A percentile compares a stretch with the other conserved stretches of the same genome.
These are phyloP conservation scores for Neurospora sp. DNA, from an alignment of 495 filamentous ascomycete genomes.

Conservation along the genomic window DNA sequence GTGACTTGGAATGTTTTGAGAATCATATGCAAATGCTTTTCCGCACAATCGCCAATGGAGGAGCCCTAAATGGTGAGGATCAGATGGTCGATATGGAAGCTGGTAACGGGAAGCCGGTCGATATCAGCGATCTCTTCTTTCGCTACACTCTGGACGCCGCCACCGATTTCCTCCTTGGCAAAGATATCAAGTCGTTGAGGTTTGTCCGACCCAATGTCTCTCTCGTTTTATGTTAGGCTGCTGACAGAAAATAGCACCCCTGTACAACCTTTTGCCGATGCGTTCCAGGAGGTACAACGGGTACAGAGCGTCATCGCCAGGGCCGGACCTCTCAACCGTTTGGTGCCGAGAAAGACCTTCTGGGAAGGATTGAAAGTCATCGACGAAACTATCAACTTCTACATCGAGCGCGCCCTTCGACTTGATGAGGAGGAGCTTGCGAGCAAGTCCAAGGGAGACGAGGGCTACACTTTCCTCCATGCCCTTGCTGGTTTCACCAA, in stretches of 20 bases:
- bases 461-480: constrained; percentile 72
- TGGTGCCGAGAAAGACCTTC: constrained; percentile 52
- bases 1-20: constrained; percentile 74
- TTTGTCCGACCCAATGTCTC: constrained; percentile 11
- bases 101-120: constrained; percentile 43
- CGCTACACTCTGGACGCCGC: constrained; percentile 73
- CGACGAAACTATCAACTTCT: constrained; percentile 64
- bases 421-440: constrained; percentile 53
- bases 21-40: constrained; percentile 58
- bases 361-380: constrained; percentile 52
- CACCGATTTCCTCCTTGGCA: constrained; percentile 80
- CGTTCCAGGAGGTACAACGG: constrained; percentile 63
- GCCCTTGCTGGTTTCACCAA: constrained; percentile 65
- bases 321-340: constrained; percentile 42
- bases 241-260: constrained; percentile 21
- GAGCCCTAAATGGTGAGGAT: constrained; percentile 32
- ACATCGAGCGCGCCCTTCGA: constrained; percentile 55
- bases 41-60: constrained; percentile 47
- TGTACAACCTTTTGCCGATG: constrained; percentile 52
- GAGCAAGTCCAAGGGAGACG: constrained; percentile 50
- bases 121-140: constrained; percentile 66
- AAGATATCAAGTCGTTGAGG: constrained; percentile 59
- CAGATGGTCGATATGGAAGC: constrained; percentile 35
- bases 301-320: constrained; percentile 53
- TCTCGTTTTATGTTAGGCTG: neutral